These are phyloP conservation scores for Lunasporangiospora selenospora DNA, from an alignment of 192 early-diverging fungal genomes.

Conservation along the genomic window DNA sequence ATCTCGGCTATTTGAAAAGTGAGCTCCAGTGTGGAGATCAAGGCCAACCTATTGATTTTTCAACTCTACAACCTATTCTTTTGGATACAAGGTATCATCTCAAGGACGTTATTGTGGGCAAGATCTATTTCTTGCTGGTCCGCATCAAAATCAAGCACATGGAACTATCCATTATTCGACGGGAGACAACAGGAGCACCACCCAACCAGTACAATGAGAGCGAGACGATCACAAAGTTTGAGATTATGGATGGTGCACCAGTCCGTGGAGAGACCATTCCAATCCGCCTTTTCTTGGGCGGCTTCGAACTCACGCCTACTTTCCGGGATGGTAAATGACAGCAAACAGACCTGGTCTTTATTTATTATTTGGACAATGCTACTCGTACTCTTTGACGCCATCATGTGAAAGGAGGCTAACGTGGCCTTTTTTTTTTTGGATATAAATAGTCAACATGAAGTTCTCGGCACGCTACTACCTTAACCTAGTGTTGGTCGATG, in stretches of 20 bases:
- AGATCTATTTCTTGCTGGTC: conserved; percentile 98
- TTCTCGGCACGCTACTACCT: conserved; percentile 98
- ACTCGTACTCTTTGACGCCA: too few relatives aligned
- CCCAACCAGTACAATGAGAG: conserved; percentile 99
- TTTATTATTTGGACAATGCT: too few relatives aligned
- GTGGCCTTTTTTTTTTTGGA: not conserved
- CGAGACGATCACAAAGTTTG: conserved; percentile 99
- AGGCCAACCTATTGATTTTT: too few relatives aligned
- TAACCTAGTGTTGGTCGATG: conserved; percentile 97
- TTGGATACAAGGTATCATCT: conserved; percentile 92
- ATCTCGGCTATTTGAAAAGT: too few relatives aligned
- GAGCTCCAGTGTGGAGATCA: too few relatives aligned
- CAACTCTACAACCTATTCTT: not conserved
- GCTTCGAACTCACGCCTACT: conserved; percentile 99
- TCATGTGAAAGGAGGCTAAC: too few relatives aligned
- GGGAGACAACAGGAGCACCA: conserved; percentile 96
- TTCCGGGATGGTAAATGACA: conserved; percentile 79
- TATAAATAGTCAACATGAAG: conserved; percentile 96
- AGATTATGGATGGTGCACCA: conserved; percentile 99
- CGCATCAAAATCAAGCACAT: conserved; percentile 99
- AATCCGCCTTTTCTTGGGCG: conserved; percentile 95
- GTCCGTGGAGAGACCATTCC: conserved; percentile 97
- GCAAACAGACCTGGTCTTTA: too few relatives aligned
- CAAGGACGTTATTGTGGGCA: conserved; percentile 99
- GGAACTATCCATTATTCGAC: conserved; percentile 97